Evolutionary conservation across 768 basidiomycete species (phyloP).

Genomic region (Suillus subalutaceus): DNA sequence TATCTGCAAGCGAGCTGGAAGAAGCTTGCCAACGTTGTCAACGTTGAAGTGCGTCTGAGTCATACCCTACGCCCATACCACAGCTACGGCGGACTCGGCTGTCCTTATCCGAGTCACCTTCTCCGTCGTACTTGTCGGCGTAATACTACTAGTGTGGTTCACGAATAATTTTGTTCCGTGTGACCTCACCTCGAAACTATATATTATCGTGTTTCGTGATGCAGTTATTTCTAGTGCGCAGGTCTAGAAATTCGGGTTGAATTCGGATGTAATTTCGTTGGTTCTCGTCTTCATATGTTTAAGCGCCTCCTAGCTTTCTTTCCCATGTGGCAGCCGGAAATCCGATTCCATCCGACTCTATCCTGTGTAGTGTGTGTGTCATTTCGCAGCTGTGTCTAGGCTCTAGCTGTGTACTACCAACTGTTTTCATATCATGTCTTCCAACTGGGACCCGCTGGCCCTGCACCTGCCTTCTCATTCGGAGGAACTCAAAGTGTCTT

Average conservation of each 20-base stretch:
- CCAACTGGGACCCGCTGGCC: slow-evolving; percentile 1
- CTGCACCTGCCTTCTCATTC: slow-evolving; percentile 34
- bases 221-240: background rate
- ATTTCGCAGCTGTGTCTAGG: background rate
- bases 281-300: background rate
- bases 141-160: background rate
- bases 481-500: slow-evolving; percentile 39
- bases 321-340: background rate
- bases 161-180: slow-evolving; percentile 9
- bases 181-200: background rate
- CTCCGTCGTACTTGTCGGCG: slow-evolving; percentile 1
- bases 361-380: background rate
- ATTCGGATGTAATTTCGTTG: background rate
- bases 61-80: background rate
- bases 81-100: slow-evolving; percentile 11
- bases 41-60: background rate
- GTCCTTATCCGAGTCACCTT: slow-evolving; percentile 12
- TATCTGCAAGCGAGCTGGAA: background rate
- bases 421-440: slow-evolving; percentile 4
- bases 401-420: background rate
- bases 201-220: background rate
- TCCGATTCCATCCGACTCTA: background rate
- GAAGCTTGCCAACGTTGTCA: background rate
- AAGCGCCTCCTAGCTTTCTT: background rate
- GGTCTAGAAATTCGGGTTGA: background rate